A percentile compares a stretch with the other conserved stretches of the same genome.
Conservation (phyloP, 345 rosid genomes). For the Eucalyptus erythrocorys region DNA sequence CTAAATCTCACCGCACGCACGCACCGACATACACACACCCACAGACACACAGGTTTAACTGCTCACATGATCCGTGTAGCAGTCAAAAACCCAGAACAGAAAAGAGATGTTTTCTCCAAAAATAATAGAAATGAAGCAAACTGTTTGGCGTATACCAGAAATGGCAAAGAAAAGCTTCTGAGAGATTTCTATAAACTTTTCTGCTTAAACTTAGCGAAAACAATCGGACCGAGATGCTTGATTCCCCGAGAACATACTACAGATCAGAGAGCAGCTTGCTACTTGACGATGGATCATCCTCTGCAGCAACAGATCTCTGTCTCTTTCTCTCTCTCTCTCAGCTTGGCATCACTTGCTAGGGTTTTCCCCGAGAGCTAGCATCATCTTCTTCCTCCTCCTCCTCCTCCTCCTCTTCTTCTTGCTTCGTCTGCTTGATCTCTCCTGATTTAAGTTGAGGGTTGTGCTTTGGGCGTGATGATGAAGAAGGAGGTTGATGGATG, state of each 20-base stretch:
- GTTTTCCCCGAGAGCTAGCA: not conserved
- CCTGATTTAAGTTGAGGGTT: not conserved
- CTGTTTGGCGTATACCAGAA: not conserved
- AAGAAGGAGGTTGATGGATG: constrained; percentile 3
- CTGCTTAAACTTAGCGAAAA: not conserved
- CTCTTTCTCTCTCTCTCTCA: not conserved
- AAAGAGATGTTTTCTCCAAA: not conserved
- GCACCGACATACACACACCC: not conserved
- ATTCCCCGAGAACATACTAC: constrained; percentile 23
- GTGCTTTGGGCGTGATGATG: not conserved
- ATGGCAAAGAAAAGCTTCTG: not conserved
- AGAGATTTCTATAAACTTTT: not conserved
- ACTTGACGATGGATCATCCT: not conserved
- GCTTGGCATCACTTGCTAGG: not conserved
- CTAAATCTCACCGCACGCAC: not conserved
- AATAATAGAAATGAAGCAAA: not conserved
- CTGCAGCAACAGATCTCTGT: not conserved
- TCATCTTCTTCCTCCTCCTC: not conserved
- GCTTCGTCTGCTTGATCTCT: not conserved
- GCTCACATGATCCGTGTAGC: not conserved
- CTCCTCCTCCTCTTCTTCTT: not conserved
- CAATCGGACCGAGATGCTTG: constrained; percentile 56
- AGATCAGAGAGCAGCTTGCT: not conserved
- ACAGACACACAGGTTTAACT: not conserved
- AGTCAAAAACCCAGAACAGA: not conserved